Evolutionary conservation across 768 basidiomycete genomes (phyloP).

Genomic region (Gloeostereum incarnatum): DNA sequence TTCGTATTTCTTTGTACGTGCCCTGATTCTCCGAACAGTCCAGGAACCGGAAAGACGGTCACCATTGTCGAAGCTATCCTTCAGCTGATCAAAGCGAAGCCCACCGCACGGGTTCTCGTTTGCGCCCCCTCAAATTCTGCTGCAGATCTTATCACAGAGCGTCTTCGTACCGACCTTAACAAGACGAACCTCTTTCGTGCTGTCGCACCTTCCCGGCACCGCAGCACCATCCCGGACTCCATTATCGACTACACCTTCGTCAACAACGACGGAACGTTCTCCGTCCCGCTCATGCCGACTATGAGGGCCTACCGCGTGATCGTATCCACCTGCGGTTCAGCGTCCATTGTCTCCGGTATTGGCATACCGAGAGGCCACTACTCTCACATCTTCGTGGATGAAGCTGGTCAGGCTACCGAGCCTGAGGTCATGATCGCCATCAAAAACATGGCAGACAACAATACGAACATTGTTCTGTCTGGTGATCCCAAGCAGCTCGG

Average conservation of each 20-base stretch:
- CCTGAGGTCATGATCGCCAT: conserved; percentile 49
- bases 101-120: conserved; percentile 40
- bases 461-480: conserved; percentile 51
- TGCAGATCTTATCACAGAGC: conserved; percentile 46
- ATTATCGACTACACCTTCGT: conserved; percentile 27
- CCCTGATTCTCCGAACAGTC: conserved; percentile 31
- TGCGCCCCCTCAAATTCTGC: conserved; percentile 66
- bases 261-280: conserved; percentile 32
- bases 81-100: conserved; percentile 37
- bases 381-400: conserved; percentile 53
- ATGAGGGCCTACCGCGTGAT: conserved; percentile 40
- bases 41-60: conserved; percentile 62
- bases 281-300: conserved; percentile 29
- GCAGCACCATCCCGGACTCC: conserved; percentile 23
- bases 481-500: conserved; percentile 70
- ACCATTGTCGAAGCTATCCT: conserved; percentile 55
- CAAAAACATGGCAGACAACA: conserved; percentile 39
- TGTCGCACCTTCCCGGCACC: conserved; percentile 36
- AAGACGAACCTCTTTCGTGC: conserved; percentile 37
- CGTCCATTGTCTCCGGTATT: conserved; percentile 33
- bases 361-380: conserved; percentile 47
- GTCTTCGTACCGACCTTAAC: conserved; percentile 24
- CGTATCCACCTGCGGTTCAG: conserved; percentile 50
- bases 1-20: no score
- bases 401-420: conserved; percentile 57